phyloP scores from a whole-genome alignment of 1,284 basidiomycete genomes.

The Cerioporus squamosus region DNA sequence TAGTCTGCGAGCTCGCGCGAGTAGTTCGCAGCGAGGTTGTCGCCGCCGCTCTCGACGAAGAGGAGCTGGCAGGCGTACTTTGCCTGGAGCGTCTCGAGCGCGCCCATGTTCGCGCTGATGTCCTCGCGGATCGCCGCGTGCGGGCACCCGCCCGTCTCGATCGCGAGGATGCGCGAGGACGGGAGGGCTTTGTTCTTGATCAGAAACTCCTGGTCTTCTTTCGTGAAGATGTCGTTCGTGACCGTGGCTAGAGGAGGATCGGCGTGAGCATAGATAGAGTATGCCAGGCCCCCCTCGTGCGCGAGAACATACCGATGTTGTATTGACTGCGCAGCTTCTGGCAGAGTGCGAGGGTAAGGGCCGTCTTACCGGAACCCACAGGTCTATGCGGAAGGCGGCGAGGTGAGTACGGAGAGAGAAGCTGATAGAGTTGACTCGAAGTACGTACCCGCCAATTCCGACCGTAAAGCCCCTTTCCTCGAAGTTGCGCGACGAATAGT shows the following conservation, averaged over 20 bases:
- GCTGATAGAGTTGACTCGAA: not conserved
- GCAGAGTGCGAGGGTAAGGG: conserved; percentile 93
- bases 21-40: conserved; percentile 96
- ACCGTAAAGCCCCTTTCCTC: conserved; percentile 95
- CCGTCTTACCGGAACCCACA: conserved; percentile 98
- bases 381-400: conserved; percentile 55
- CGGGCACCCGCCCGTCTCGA: conserved; percentile 96
- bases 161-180: conserved; percentile 87
- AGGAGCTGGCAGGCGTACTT: conserved; percentile 84
- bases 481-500: conserved; percentile 86
- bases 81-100: conserved; percentile 94
- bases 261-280: not conserved
- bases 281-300: not conserved
- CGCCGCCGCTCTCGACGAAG: conserved; percentile 95
- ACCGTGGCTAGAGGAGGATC: conserved; percentile 71
- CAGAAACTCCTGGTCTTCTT: conserved; percentile 97
- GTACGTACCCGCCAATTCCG: conserved; percentile 88
- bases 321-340: conserved; percentile 79
- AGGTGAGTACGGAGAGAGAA: not conserved
- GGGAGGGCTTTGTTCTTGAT: conserved; percentile 92
- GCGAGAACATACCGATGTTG: conserved; percentile 77
- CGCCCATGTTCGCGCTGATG: conserved; percentile 95
- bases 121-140: conserved; percentile 97
- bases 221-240: conserved; percentile 97
- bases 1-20: conserved; percentile 96